phyloP scores from a whole-genome alignment of 2,329 filamentous ascomycete genomes.

The Thelonectria olida region DNA sequence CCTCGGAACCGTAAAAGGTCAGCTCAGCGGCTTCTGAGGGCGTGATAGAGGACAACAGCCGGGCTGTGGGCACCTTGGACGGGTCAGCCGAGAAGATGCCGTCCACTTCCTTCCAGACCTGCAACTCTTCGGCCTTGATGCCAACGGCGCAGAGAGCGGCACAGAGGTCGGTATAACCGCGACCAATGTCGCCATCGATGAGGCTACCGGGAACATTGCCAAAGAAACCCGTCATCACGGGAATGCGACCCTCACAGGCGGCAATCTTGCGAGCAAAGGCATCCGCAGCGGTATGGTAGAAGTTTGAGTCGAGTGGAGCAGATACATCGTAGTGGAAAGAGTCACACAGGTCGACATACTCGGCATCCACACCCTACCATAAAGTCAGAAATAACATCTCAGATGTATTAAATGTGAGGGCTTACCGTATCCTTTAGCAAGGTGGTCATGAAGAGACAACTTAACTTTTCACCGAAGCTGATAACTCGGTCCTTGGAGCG shows the following conservation, averaged over 20 bases:
- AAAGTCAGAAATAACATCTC: conserved; percentile 27
- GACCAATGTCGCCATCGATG: conserved; percentile 86
- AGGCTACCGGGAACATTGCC: conserved; percentile 91
- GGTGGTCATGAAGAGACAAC: conserved; percentile 89
- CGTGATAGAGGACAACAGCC: conserved; percentile 87
- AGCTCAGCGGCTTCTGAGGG: conserved; percentile 95
- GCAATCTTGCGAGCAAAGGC: conserved; percentile 71
- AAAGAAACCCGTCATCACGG: conserved; percentile 93
- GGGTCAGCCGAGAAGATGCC: conserved; percentile 89
- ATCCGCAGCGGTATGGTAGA: conserved; percentile 73
- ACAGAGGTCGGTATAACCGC: conserved; percentile 96
- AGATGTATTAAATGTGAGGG: not conserved
- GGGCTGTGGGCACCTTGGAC: conserved; percentile 91
- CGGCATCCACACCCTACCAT: conserved; percentile 76
- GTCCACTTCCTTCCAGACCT: conserved; percentile 99
- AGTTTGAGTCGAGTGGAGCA: conserved; percentile 69
- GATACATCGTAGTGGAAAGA: conserved; percentile 74
- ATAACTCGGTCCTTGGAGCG: conserved; percentile 88
- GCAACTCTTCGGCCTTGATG: conserved; percentile 85
- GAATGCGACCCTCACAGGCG: conserved; percentile 73
- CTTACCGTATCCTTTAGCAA: conserved; percentile 77
- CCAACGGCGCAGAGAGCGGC: conserved; percentile 92
- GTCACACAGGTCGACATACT: conserved; percentile 91
- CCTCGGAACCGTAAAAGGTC: conserved; percentile 93
- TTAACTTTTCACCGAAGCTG: conserved; percentile 95